Percentiles rank a stretch among this genome's conserved stretches.
These are phyloP conservation scores for Verticillium nubilum DNA, from an alignment of 2,329 filamentous ascomycete species.

Conservation along the genomic window DNA sequence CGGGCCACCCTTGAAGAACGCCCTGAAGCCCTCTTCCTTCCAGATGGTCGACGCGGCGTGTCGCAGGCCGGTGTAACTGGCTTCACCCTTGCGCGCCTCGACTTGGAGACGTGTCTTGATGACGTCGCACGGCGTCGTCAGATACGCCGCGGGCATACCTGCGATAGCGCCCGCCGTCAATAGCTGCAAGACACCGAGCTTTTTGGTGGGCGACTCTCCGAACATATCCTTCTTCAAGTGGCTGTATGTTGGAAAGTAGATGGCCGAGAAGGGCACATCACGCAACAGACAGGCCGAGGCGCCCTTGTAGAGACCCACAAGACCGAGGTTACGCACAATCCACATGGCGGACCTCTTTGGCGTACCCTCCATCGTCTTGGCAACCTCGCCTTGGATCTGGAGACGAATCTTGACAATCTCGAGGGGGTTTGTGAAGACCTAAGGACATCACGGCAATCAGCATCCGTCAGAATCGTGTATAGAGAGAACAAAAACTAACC, in stretches of 20 bases:
- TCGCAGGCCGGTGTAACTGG: conserved; percentile 77
- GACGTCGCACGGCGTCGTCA: conserved; percentile 96
- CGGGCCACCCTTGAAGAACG: conserved; percentile 98
- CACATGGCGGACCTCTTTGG: conserved; percentile 92
- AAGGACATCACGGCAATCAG: conserved; percentile 8
- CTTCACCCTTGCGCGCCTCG: conserved; percentile 93
- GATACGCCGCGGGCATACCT: conserved; percentile 85
- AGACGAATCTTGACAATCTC: conserved; percentile 99
- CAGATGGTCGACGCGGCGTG: conserved; percentile 81
- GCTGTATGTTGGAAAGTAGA: conserved; percentile 96
- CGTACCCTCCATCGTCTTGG: conserved; percentile 76
- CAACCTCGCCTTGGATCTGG: conserved; percentile 93
- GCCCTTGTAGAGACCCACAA: conserved; percentile 94
- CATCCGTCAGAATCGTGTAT: background rate
- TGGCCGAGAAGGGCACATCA: conserved; percentile 95
- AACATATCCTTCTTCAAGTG: conserved; percentile 94
- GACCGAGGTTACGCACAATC: conserved; percentile 93
- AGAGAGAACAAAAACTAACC: conserved; percentile 51
- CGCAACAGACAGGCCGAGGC: conserved; percentile 90
- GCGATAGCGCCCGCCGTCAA: conserved; percentile 92
- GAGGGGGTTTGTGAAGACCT: conserved; percentile 96
- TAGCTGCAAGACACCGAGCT: conserved; percentile 84
- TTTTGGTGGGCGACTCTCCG: conserved; percentile 81
- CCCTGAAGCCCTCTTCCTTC: conserved; percentile 87
- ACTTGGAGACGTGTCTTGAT: conserved; percentile 99